phyloP scores from a whole-genome alignment of 305 asterid species.

The Fraxinus albicans region DNA sequence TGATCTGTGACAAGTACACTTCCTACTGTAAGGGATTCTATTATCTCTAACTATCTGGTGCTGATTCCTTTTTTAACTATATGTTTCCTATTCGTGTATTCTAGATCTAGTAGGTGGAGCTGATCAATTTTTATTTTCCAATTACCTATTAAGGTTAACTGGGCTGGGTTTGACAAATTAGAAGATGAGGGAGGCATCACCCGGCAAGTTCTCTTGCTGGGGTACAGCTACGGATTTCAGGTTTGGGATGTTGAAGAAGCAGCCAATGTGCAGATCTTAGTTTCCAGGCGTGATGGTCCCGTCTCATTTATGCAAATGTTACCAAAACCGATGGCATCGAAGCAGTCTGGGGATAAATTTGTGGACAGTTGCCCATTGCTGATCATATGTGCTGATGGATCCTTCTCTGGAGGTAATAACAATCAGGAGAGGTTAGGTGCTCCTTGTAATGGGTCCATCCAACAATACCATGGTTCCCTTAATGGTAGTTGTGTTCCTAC shows the following conservation, averaged over 20 bases:
- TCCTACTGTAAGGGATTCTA: background rate
- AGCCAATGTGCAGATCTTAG: constrained; percentile 70
- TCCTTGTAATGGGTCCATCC: constrained; percentile 48
- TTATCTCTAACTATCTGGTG: background rate
- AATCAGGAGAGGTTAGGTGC: constrained; percentile 41
- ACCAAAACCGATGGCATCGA: constrained; percentile 48
- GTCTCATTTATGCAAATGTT: constrained; percentile 74
- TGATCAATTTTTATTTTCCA: background rate
- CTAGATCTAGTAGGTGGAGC: background rate
- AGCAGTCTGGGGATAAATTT: constrained; percentile 43
- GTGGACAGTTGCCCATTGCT: constrained; percentile 68
- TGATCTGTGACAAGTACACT: background rate
- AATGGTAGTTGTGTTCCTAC: constrained; percentile 58
- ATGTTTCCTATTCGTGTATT: background rate
- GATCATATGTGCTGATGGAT: constrained; percentile 75
- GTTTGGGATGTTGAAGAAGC: constrained; percentile 93
- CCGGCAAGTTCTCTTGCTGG: constrained; percentile 55
- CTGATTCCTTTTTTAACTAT: background rate
- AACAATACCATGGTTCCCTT: constrained; percentile 38
- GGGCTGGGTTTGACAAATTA: constrained; percentile 84
- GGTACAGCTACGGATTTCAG: constrained; percentile 76
- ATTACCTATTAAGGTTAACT: constrained; percentile 51
- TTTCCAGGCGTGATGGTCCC: constrained; percentile 85
- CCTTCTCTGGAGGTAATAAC: constrained; percentile 60
- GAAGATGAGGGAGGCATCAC: constrained; percentile 44